A percentile compares a stretch with the other conserved stretches of the same genome.
phyloP scores from a whole-genome alignment of 352 stramenopile genomes.

The Globisporangium carolinianum region DNA sequence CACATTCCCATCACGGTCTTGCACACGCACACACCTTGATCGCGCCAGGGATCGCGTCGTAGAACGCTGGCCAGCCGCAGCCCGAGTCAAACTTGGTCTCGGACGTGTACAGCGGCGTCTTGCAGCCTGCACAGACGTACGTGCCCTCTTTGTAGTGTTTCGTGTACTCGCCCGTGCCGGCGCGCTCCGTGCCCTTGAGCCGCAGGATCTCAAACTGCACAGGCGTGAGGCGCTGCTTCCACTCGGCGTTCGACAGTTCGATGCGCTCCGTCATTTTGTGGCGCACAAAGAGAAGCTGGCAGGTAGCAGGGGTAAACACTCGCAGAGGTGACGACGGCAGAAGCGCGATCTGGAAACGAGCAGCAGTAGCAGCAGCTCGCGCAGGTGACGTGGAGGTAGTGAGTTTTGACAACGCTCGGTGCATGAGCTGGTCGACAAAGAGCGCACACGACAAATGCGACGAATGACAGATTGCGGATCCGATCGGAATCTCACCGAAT shows the following conservation, averaged over 20 bases:
- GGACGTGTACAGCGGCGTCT: slow-evolving; percentile 83
- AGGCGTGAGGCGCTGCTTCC: slow-evolving; percentile 69
- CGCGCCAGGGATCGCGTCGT: slow-evolving; percentile 81
- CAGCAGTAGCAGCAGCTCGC: neutral
- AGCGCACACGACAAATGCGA: no score
- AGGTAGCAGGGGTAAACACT: neutral
- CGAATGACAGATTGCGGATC: no score
- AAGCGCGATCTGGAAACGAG: neutral
- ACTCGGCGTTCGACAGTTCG: slow-evolving; percentile 68
- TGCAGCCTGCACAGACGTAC: slow-evolving; percentile 86
- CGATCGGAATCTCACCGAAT: no score
- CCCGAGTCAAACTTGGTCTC: slow-evolving; percentile 88
- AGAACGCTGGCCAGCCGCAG: slow-evolving; percentile 89
- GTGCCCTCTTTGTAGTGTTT: slow-evolving; percentile 81
- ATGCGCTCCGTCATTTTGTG: slow-evolving; percentile 42
- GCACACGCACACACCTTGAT: slow-evolving; percentile 48
- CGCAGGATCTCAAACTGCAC: slow-evolving; percentile 85
- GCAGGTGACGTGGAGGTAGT: no score
- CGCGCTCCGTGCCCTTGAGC: slow-evolving; percentile 87
- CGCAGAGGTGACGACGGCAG: neutral
- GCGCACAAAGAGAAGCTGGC: neutral
- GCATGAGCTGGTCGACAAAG: neutral
- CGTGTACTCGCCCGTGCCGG: slow-evolving; percentile 86
- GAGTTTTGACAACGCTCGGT: neutral
- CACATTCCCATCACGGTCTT: neutral